A percentile compares a stretch with the other conserved stretches of the same genome.
phyloP scores from a whole-genome alignment of 2,329 filamentous ascomycete species.

The Penicillium sp. region DNA sequence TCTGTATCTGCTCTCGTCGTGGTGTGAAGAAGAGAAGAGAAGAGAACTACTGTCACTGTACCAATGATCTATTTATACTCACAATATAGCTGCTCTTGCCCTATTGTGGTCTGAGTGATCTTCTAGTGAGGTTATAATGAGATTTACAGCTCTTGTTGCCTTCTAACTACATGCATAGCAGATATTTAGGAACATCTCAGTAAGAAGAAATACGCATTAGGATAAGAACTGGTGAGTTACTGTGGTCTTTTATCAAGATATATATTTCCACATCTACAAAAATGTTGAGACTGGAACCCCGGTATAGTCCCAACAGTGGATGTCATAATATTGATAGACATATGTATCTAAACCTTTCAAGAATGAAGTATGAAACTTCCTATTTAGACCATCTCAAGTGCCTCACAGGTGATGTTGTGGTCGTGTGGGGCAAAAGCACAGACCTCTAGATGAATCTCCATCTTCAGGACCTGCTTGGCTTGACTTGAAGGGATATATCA shows the following conservation, averaged over 20 bases:
- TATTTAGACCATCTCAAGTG: not conserved
- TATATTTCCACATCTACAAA: not conserved
- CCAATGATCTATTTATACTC: not conserved
- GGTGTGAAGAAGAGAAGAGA: not conserved
- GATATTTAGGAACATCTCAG: too few relatives aligned
- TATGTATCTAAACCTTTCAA: not conserved
- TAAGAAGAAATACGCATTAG: too few relatives aligned
- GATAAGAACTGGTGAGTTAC: not conserved
- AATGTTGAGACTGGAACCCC: not conserved
- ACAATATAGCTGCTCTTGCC: not conserved
- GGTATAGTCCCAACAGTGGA: not conserved
- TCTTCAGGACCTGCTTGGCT: not conserved
- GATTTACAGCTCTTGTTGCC: too few relatives aligned
- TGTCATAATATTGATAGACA: not conserved
- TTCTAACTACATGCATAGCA: too few relatives aligned
- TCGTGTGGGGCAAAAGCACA: not conserved
- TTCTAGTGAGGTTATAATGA: too few relatives aligned
- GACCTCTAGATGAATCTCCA: not conserved
- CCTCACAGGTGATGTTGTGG: not conserved
- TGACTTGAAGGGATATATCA: not conserved
- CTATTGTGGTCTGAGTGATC: not conserved
- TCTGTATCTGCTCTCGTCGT: not conserved
- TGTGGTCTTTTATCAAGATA: not conserved
- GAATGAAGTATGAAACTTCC: not conserved
- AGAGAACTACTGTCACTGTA: not conserved